A percentile compares a stretch with the other conserved stretches of the same genome.
Conservation (phyloP, 176 grass and related monocot species). For the Aegilops umbellulata region DNA sequence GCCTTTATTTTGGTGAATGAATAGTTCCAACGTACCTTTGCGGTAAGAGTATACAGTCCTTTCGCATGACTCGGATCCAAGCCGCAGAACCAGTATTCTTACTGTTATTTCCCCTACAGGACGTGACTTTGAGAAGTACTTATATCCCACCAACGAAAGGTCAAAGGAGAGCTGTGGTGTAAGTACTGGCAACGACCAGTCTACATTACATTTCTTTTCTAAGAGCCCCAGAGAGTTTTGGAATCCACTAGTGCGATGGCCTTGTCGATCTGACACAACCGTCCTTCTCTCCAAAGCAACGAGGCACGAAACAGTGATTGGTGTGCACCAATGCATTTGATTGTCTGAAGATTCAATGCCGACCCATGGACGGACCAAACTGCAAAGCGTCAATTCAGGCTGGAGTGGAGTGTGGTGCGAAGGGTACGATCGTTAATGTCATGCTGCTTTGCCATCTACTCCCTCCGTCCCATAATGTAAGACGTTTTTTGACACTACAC, state of each 20-base stretch:
- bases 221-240: not conserved
- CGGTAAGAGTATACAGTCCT: conserved; percentile 28
- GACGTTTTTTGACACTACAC: no score
- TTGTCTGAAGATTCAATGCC: not conserved
- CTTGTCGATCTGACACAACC: conserved; percentile 2
- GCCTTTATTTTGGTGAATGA: conserved; percentile 38
- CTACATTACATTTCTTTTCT: conserved; percentile 7
- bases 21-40: conserved; percentile 16
- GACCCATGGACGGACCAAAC: conserved; percentile 4
- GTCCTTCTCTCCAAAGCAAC: conserved; percentile 21
- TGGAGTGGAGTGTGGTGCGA: not conserved
- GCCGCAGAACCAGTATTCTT: not conserved
- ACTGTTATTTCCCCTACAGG: not conserved
- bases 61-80: conserved; percentile 24
- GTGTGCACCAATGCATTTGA: not conserved
- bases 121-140: not conserved
- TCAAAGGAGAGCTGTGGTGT: not conserved
- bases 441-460: not conserved
- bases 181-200: not conserved
- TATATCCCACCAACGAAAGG: not conserved
- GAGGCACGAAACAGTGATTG: not conserved
- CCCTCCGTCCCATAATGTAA: no score
- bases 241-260: not conserved
- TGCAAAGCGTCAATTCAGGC: not conserved
- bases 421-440: not conserved